These are phyloP conservation scores for Quercus phellos DNA, from an alignment of 331 rosid genomes.

Conservation along the genomic window DNA sequence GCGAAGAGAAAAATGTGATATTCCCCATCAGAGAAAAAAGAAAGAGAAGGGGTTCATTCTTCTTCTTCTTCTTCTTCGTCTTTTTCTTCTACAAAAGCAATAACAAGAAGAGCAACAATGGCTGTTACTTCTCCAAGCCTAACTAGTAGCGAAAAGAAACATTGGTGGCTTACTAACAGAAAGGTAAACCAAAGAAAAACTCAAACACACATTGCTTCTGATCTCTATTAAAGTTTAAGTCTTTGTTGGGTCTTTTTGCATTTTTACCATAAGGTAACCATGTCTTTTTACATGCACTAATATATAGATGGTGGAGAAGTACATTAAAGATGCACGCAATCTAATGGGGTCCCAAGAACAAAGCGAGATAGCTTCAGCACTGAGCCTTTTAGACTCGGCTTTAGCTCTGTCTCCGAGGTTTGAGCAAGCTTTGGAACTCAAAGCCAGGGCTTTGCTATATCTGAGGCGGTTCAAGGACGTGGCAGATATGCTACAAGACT, in stretches of 20 bases:
- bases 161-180: slow-evolving; percentile 93
- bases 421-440: slow-evolving; percentile 79
- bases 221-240: background rate
- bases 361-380: slow-evolving; percentile 57
- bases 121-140: slow-evolving; percentile 47
- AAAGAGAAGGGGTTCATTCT: slow-evolving; percentile 21
- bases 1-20: slow-evolving; percentile 19
- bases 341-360: slow-evolving; percentile 73
- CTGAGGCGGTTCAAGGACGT: slow-evolving; percentile 83
- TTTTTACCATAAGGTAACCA: too few relatives aligned
- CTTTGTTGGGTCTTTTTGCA: background rate
- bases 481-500: slow-evolving; percentile 90
- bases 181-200: slow-evolving; percentile 39
- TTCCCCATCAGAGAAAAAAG: slow-evolving; percentile 18
- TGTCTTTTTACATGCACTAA: too few relatives aligned
- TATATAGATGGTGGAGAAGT: slow-evolving; percentile 70
- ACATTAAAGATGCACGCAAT: slow-evolving; percentile 65
- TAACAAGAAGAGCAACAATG: slow-evolving; percentile 36
- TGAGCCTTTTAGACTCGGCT: slow-evolving; percentile 78
- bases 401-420: slow-evolving; percentile 62
- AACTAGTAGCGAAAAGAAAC: slow-evolving; percentile 57
- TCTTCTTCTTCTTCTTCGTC: background rate
- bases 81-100: background rate
- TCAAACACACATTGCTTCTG: background rate
- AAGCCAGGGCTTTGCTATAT: slow-evolving; percentile 63